These are phyloP conservation scores for Penicillium corylophilum DNA, from an alignment of 2,329 filamentous ascomycete genomes.

Conservation along the genomic window DNA sequence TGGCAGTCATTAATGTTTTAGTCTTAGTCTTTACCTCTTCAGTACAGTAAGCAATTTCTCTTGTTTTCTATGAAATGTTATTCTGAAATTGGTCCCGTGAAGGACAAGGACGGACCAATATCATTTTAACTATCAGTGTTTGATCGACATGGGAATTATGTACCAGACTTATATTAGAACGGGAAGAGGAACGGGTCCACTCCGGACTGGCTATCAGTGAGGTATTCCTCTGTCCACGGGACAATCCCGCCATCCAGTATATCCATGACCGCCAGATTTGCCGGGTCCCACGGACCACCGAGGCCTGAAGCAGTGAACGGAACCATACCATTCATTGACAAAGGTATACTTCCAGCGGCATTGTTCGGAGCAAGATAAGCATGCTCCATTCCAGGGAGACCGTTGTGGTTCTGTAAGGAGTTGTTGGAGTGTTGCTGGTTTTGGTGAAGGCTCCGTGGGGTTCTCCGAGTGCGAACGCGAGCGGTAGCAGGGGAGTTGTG, in stretches of 20 bases:
- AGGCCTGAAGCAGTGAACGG: neutral
- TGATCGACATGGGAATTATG: neutral
- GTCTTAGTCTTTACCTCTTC: too few relatives aligned
- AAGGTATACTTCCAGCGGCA: neutral
- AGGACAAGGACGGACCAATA: neutral
- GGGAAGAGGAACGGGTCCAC: slow-evolving; percentile 16
- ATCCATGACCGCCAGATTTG: slow-evolving; percentile 14
- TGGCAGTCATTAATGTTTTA: too few relatives aligned
- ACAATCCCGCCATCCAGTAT: slow-evolving; percentile 12
- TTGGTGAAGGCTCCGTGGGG: neutral
- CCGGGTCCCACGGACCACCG: slow-evolving; percentile 8
- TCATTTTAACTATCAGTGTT: neutral
- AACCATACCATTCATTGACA: neutral
- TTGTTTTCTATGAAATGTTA: too few relatives aligned
- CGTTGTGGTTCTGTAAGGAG: neutral
- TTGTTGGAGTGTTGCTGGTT: neutral
- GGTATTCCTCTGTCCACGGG: slow-evolving; percentile 16
- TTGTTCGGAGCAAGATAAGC: neutral
- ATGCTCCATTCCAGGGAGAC: neutral
- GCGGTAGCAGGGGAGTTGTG: neutral
- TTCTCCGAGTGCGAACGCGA: neutral
- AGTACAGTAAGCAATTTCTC: too few relatives aligned
- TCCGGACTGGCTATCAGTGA: slow-evolving; percentile 16
- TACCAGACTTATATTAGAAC: neutral
- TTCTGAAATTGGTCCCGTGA: too few relatives aligned